Evolutionary conservation across 148 eudicot genomes (phyloP), one percentile per base, ranked within the genome.

Genomic region (Hydrangea macrophylla): DNA sequence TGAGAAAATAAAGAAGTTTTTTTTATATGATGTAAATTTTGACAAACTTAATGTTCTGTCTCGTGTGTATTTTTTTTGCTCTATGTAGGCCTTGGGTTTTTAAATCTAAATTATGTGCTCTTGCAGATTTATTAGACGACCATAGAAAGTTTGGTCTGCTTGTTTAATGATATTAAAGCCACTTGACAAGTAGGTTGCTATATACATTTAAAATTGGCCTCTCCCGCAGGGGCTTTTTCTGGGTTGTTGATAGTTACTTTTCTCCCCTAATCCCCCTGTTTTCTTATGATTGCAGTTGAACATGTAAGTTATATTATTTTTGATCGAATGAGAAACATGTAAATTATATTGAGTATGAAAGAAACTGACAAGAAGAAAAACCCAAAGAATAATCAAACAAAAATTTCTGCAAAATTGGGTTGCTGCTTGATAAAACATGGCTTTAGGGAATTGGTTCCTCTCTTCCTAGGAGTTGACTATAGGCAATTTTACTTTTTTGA

Each of bases 331-430:
- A n/a, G n/a, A n/a, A n/a, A n/a, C n/a, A n/a, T n/a, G 58, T 57
- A 58, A 45, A 28, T 13, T 36, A 64, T 66, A 54, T 67, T 39
- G 28, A 80, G 75, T 65, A 89, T 92, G 92, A 87, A 84, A 78
- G 89, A 89, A 60, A 56, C 51, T 25, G 97, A 83, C 44, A 84
- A 69, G 82, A 83, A 84, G 75, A 86, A 73, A 71, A 77, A 55
- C 67, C 81, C 79, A 67, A 85, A 73, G 58, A 85, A 68, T 75
- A 74, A 70, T 69, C 88, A 82, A 71, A 70, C 72, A 53, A 83
- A 78, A 62, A 80, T 71, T 33, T 54, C 88, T 26, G 80, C 66
- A 75, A 83, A 80, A 73, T 68, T n/a, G n/a, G n/a, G n/a, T n/a
- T n/a, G n/a, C n/a, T n/a, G n/a, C n/a, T n/a, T n/a, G n/a, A n/a